Evolutionary conservation across 75 land plant species (phyloP).

Genomic region (Pseudotsuga menziesii): DNA sequence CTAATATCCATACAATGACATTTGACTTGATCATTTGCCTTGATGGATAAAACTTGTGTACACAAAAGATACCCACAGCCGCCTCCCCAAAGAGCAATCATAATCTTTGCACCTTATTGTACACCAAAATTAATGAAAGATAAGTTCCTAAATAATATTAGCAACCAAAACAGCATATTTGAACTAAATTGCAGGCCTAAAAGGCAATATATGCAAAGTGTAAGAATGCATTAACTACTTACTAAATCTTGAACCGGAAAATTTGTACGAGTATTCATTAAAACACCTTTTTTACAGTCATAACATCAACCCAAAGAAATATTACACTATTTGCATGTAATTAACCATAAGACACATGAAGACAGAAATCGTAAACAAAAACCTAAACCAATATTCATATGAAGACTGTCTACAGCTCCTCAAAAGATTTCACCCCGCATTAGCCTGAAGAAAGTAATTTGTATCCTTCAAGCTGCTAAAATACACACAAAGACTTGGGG

Average conservation of each 20-base stretch:
- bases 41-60: neutral
- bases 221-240: neutral
- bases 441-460: neutral
- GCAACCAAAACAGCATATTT: neutral
- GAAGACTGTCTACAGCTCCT: neutral
- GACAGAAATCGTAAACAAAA: neutral
- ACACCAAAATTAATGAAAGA: neutral
- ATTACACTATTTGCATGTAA: constrained; percentile 5
- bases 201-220: neutral
- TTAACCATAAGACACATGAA: neutral
- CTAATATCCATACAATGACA: neutral
- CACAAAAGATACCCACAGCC: neutral
- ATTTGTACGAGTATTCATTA: neutral
- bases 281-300: constrained; percentile 8
- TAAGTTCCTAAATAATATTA: neutral
- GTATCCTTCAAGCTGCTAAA: neutral
- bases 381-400: constrained; percentile 6
- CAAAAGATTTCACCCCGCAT: neutral
- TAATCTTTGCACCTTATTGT: neutral
- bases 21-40: neutral
- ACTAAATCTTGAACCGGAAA: constrained; percentile 7
- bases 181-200: neutral
- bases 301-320: neutral
- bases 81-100: neutral
- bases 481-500: constrained; percentile 9